Conservation (phyloP, 352 stramenopile species). For the Phytophthora melonis region DNA sequence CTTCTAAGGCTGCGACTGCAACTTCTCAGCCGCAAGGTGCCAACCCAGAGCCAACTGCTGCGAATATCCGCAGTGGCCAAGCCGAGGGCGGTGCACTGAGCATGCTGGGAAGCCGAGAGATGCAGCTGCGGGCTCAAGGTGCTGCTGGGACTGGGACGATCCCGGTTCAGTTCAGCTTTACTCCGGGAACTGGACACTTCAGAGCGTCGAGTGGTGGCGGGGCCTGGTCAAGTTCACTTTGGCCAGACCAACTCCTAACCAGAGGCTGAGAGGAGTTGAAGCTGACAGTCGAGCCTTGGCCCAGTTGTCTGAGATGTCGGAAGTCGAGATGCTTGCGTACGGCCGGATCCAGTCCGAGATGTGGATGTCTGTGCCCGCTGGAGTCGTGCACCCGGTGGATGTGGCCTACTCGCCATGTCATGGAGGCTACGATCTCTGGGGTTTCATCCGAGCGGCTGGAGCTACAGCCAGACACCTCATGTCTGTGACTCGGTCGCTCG, state of each 20-base stretch:
- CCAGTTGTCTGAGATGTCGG: no score
- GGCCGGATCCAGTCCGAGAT: no score
- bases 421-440: background rate
- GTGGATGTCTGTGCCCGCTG: no score
- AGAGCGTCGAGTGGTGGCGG: background rate
- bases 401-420: background rate
- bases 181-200: background rate
- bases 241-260: background rate
- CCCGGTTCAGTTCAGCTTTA: background rate
- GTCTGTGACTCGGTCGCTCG: background rate
- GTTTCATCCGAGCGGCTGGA: background rate
- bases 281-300: no score
- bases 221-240: background rate
- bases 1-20: background rate
- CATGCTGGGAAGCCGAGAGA: background rate
- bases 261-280: no score
- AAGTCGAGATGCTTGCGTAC: no score
- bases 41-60: background rate
- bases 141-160: background rate
- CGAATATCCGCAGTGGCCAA: background rate
- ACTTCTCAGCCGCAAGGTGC: background rate
- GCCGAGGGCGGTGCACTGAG: background rate
- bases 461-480: background rate
- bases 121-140: background rate
- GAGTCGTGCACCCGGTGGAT: background rate